Evolutionary conservation across 345 rosid genomes (phyloP), one percentile per base, ranked within the genome.

Genomic region (Gossypium ekmanianum): DNA sequence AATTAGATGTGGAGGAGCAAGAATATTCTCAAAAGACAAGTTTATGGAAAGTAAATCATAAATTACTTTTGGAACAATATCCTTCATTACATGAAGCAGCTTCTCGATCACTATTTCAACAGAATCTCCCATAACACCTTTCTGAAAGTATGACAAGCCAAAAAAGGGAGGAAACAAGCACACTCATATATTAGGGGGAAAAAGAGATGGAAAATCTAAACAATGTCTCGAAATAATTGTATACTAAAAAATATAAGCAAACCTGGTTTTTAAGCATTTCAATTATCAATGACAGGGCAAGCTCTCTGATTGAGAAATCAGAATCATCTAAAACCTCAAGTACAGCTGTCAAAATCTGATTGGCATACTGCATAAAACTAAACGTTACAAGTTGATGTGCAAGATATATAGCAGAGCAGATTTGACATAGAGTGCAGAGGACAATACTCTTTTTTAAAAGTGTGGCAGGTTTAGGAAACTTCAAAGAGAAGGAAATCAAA

Each of bases 201-300:
- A 34, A 5, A 34, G 7, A 34, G 48, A 43, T 51, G 64, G 41
- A 68, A 74, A 20, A 67, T 16, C 77, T 18, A 54, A 43, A 62
- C 9, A 52, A 29, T 11, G 13, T 51, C 64, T 41, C 11, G 51
- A 69, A 59, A 59, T 12, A 26, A 65, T 43, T 43, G 20, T 50
- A 54, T 1, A 29, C 5, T 9, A 48, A 58, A 34, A 29, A 24
- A 72, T n/a, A 69, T 29, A 11, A 10, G 43, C 74, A 76, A 52
- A 95, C 99, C 94, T 95, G 99, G 78, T 82, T 86, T 76, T 88
- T 95, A 43, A 95, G 91, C 94, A 93, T 90, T 81, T 91, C 98
- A 77, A 82, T 74, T 43, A 95, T 86, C 86, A 95, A 82, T 24
- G 88, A 88, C 74, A 93, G 88, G 77, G 92, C 86, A 81, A 87